A percentile compares a stretch with the other conserved stretches of the same genome.
Evolutionary conservation across 2,329 filamentous ascomycete genomes (phyloP).

Genomic region (Exophiala phaeomuriformis): DNA sequence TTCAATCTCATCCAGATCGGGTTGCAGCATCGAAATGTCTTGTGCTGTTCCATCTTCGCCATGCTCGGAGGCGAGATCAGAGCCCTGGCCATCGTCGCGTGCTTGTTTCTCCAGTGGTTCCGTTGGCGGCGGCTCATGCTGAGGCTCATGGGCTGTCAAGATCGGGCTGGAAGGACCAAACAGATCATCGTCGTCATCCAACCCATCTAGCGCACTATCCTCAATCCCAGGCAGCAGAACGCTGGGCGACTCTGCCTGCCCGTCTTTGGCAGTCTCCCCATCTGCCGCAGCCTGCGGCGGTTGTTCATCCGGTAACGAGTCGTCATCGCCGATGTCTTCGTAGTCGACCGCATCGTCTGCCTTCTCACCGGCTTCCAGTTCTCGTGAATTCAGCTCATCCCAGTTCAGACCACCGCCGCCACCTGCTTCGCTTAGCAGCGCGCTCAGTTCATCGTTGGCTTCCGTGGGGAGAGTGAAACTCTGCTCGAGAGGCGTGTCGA

Average conservation of each 20-base stretch:
- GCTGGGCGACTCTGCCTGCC: conserved; percentile 10
- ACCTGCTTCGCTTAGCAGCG: conserved; percentile 32
- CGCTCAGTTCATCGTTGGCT: conserved; percentile 25
- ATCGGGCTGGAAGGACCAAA: conserved; percentile 21
- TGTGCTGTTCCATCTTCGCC: conserved; percentile 14
- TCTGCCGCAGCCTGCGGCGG: conserved; percentile 18
- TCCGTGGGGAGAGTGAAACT: conserved; percentile 16
- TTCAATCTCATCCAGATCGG: conserved; percentile 17
- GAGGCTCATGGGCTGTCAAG: conserved; percentile 8
- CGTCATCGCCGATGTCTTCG: conserved; percentile 85
- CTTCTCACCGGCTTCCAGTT: conserved; percentile 57
- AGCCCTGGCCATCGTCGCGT: conserved; percentile 16
- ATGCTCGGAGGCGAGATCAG: conserved; percentile 20
- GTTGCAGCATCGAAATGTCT: conserved; percentile 19
- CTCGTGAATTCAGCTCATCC: conserved; percentile 23
- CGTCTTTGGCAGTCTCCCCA: conserved; percentile 9
- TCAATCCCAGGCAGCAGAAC: conserved; percentile 31
- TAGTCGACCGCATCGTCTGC: conserved; percentile 88
- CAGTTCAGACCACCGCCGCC: conserved; percentile 22
- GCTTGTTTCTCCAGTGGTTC: conserved; percentile 15
- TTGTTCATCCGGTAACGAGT: conserved; percentile 67
- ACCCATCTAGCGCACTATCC: conserved; percentile 51
- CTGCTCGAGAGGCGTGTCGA: conserved; percentile 14
- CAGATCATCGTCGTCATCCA: conserved; percentile 37
- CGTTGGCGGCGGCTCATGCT: conserved; percentile 2